Evolutionary conservation across 2,329 filamentous ascomycete species (phyloP), one percentile per base, ranked within the genome.

Genomic region (Fusarium sambucinum): DNA sequence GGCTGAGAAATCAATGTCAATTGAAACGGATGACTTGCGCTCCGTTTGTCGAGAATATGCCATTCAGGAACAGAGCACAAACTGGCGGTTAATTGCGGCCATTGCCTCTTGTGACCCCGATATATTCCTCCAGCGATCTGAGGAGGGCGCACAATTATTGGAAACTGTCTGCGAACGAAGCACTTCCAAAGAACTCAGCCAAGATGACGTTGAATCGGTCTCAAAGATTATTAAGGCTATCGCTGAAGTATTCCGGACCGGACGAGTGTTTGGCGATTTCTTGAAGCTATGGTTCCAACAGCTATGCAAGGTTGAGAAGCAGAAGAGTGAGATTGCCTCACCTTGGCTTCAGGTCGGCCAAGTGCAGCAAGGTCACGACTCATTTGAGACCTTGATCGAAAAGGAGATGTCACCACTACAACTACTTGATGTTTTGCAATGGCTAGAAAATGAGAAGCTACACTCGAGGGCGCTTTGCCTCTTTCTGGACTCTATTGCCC

Each of bases 81-180:
- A 84, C 45, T 85, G 85, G 83, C 63, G 63, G 0, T 70, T 86
- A 12, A 68, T 84, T 9, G 80, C 78, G 16, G 76, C 75, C 14
- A 70, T 83, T 27, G 78, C 82, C 1, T 74, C 75, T 10, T 83
- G 84, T 44, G 84, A 86, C 37, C 78, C 82, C 1, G 84, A 85
- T 46, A 77, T 82, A 10, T 84, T 86, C 23, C 52, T 55, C 46
- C 78, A 81, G 70, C 80, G 72, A 33, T 77, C 77, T 0, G 76
- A 79, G 1, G 78, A 82, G 4, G 82, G 80, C 1, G 74, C 75
- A 10, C 65, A 67, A 9, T 71, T 86, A 6, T 77, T 86, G 6
- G 74, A 78, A 17, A 74, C 77, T 3, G 73, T 84, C 6, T 80
- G 85, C 16, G 66, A 75, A 25, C 79, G 77, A 41, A 77, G 80